Evolutionary conservation across 768 basidiomycete genomes (phyloP).

Genomic region (Kwoniella mangroviensis): DNA sequence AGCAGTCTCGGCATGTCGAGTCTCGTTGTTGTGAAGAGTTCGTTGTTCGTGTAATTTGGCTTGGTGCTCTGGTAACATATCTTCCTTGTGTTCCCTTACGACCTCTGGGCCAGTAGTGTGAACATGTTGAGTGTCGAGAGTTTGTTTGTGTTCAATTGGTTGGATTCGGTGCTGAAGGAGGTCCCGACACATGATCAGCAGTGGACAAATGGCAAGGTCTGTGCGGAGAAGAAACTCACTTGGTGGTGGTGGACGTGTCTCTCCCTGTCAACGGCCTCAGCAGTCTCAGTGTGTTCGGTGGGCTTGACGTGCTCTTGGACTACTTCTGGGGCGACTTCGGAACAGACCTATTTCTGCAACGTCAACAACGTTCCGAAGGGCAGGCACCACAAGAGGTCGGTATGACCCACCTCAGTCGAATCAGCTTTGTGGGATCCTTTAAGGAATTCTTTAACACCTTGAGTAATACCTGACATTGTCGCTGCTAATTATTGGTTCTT

Average conservation of each 20-base stretch:
- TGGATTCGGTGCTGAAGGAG: constrained; percentile 57
- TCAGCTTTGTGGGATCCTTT: constrained; percentile 49
- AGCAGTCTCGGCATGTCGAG: constrained; percentile 43
- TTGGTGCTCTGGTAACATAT: constrained; percentile 58
- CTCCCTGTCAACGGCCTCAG: constrained; percentile 58
- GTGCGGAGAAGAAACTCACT: constrained; percentile 19
- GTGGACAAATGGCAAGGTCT: background rate
- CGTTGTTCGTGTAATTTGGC: constrained; percentile 55
- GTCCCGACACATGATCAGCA: constrained; percentile 37
- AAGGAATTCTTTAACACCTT: constrained; percentile 51
- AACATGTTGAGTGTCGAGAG: constrained; percentile 53
- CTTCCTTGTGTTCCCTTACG: constrained; percentile 54
- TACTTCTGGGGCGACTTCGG: constrained; percentile 57
- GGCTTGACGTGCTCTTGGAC: constrained; percentile 54
- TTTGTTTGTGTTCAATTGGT: constrained; percentile 54
- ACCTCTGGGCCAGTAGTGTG: constrained; percentile 49
- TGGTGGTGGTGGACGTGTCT: constrained; percentile 56
- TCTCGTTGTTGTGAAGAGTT: constrained; percentile 47
- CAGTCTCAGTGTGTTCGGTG: constrained; percentile 51
- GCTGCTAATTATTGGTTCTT: too few relatives aligned
- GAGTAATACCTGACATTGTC: constrained; percentile 37
- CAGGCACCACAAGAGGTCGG: background rate
- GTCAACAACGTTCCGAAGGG: constrained; percentile 1
- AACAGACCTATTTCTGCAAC: constrained; percentile 47
- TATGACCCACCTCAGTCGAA: constrained; percentile 50